A percentile compares a stretch with the other conserved stretches of the same genome.
These are phyloP conservation scores for Entonaema liquescens DNA, from an alignment of 495 filamentous ascomycete genomes.

Conservation along the genomic window DNA sequence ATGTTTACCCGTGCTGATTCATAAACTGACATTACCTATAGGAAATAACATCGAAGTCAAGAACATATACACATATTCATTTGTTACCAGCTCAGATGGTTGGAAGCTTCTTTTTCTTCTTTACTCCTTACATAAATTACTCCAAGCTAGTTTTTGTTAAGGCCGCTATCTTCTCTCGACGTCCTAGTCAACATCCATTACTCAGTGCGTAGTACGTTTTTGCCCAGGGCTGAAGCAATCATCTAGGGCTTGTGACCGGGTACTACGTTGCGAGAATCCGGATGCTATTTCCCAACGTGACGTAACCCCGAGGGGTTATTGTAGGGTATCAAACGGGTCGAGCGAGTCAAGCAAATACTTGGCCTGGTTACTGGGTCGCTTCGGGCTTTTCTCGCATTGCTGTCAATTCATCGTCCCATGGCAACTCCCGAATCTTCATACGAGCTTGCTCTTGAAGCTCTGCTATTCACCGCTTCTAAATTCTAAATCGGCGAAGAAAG, in stretches of 20 bases:
- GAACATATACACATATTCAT: background rate
- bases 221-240: constrained; percentile 8
- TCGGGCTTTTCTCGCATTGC: constrained; percentile 9
- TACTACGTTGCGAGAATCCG: constrained; percentile 30
- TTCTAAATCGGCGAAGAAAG: background rate
- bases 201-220: background rate
- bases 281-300: constrained; percentile 25
- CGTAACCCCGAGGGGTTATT: constrained; percentile 25
- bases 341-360: background rate
- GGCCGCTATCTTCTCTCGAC: background rate
- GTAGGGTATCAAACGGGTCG: background rate
- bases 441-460: background rate
- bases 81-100: background rate
- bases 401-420: background rate
- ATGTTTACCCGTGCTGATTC: background rate
- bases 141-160: background rate
- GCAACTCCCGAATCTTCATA: background rate
- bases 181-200: background rate
- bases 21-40: background rate
- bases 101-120: background rate
- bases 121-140: background rate
- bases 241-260: constrained; percentile 19
- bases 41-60: background rate
- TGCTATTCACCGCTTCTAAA: background rate
- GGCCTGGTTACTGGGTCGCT: background rate